Evolutionary conservation across 495 filamentous ascomycete genomes (phyloP).

Genomic region (Copromyces sp.): DNA sequence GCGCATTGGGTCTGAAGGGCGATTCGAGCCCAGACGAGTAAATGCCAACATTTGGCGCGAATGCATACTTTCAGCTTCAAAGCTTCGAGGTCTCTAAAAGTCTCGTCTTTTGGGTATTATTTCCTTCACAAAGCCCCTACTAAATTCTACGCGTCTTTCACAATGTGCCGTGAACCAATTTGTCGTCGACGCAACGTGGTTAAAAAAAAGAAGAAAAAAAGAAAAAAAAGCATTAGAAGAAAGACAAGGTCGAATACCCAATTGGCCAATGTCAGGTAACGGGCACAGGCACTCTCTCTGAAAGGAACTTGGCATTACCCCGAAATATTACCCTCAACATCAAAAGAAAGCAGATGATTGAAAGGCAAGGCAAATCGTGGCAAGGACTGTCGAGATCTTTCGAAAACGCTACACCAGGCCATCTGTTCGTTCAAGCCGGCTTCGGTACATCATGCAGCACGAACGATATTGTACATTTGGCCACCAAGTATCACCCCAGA

Average conservation of each 20-base stretch:
- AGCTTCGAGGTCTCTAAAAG: background rate
- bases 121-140: background rate
- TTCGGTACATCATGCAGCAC: background rate
- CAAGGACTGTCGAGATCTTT: background rate
- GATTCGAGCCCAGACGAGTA: no score
- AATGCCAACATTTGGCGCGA: background rate
- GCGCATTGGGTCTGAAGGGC: no score
- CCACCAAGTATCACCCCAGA: background rate
- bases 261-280: slow-evolving; percentile 14
- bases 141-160: background rate
- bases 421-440: background rate
- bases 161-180: background rate
- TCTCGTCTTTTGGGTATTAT: background rate
- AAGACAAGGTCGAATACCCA: background rate
- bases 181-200: background rate
- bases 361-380: background rate
- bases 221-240: background rate
- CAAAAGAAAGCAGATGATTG: background rate
- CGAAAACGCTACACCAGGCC: background rate
- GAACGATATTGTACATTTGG: background rate
- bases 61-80: background rate
- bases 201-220: no score
- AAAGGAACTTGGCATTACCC: background rate
- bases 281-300: background rate
- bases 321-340: background rate